Evolutionary conservation across 179 eudicot species (phyloP).

Genomic region (Silene vulgaris): DNA sequence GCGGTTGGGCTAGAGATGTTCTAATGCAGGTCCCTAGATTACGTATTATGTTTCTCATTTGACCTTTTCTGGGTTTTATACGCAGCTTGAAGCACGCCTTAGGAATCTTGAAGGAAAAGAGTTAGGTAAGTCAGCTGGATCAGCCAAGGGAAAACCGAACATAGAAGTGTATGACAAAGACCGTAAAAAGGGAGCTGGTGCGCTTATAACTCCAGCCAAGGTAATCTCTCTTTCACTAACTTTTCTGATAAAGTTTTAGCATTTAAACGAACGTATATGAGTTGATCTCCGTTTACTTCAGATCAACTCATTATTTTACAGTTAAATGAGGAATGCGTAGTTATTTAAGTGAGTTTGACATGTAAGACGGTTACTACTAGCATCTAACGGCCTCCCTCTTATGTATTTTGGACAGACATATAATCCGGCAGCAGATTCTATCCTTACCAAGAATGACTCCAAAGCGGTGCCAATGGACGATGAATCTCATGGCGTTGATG

Average conservation of each 20-base stretch:
- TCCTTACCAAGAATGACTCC: slow-evolving; percentile 42
- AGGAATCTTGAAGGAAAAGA: slow-evolving; percentile 90
- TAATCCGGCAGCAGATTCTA: slow-evolving; percentile 77
- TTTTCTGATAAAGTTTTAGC: not conserved
- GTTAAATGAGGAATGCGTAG: not conserved
- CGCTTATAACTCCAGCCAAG: slow-evolving; percentile 83
- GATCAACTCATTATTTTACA: not conserved
- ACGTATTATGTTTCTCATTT: slow-evolving; percentile 10
- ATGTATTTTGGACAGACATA: slow-evolving; percentile 44
- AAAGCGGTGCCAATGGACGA: slow-evolving; percentile 27
- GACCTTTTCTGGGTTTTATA: not conserved
- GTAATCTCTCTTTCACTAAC: slow-evolving; percentile 26
- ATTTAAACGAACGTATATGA: too few species aligned
- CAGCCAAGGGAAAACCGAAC: slow-evolving; percentile 88
- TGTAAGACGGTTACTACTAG: too few species aligned
- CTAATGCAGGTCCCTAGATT: too few species aligned
- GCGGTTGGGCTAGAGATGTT: too few species aligned
- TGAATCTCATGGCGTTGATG: slow-evolving; percentile 21
- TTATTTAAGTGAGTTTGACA: too few species aligned
- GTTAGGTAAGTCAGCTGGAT: slow-evolving; percentile 75
- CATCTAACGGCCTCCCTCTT: not conserved
- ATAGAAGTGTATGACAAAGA: slow-evolving; percentile 86
- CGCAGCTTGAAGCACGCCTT: slow-evolving; percentile 80
- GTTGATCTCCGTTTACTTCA: too few species aligned
- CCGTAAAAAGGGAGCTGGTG: slow-evolving; percentile 73